phyloP scores from a whole-genome alignment of 495 filamentous ascomycete genomes.

The Annulohypoxylon stygium region DNA sequence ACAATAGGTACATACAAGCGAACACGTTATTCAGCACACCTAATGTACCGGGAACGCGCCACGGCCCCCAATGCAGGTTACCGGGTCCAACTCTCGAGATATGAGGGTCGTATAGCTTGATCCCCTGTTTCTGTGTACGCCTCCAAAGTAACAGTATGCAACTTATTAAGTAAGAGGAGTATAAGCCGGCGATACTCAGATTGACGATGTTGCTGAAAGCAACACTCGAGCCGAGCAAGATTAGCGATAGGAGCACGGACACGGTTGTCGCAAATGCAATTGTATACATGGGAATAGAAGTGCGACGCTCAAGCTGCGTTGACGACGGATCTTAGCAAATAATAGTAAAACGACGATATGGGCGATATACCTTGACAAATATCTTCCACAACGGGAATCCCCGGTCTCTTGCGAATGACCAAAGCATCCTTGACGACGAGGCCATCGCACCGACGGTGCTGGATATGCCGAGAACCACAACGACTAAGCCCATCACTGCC shows the following conservation, averaged over 20 bases:
- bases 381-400: background rate
- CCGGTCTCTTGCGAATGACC: conserved; percentile 62
- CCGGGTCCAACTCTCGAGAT: conserved; percentile 40
- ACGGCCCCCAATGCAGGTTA: conserved; percentile 55
- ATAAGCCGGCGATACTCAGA: conserved; percentile 57
- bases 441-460: conserved; percentile 56
- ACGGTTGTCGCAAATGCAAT: conserved; percentile 55
- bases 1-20: too few relatives aligned
- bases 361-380: background rate
- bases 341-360: background rate
- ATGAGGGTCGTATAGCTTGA: conserved; percentile 18
- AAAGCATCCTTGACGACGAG: conserved; percentile 64
- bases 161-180: conserved; percentile 60
- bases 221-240: conserved; percentile 63
- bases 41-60: conserved; percentile 55
- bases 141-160: conserved; percentile 57
- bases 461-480: conserved; percentile 54
- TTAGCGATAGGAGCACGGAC: conserved; percentile 59
- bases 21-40: too few relatives aligned
- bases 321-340: background rate
- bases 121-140: conserved; percentile 27
- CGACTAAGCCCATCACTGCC: conserved; percentile 50
- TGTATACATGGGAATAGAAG: conserved; percentile 53
- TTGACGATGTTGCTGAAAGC: conserved; percentile 65
- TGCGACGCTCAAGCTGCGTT: background rate